Conservation (phyloP, 345 rosid genomes). For the Eucalyptus tenuipes region DNA sequence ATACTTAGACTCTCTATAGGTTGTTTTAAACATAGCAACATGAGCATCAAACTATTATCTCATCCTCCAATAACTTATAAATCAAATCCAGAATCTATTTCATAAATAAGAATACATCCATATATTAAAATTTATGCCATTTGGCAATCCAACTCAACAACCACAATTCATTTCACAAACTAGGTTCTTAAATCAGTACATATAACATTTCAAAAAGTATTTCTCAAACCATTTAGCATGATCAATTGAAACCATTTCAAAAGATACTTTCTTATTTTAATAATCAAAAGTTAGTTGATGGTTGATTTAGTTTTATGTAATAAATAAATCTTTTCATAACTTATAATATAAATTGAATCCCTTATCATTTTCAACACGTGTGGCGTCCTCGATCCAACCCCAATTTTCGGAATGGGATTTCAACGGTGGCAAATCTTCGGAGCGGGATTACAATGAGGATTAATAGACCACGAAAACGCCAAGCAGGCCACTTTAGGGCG, state of each 20-base stretch:
- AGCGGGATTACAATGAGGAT: no score
- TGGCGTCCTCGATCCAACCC: no score
- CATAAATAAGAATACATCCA: no score
- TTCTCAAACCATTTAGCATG: neutral
- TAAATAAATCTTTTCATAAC: no score
- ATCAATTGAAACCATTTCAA: neutral
- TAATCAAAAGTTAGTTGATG: neutral
- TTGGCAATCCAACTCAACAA: neutral
- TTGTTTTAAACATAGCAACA: neutral
- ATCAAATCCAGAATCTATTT: no score
- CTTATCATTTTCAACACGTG: neutral
- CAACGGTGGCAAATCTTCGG: fast-evolving
- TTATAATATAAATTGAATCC: no score
- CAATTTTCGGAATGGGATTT: no score
- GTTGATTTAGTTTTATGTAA: neutral
- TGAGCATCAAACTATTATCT: neutral
- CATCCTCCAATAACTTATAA: neutral
- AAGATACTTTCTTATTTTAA: no score
- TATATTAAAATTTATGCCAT: no score
- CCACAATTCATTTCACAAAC: neutral
- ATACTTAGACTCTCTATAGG: neutral
- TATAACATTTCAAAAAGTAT: neutral
- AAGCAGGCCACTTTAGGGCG: no score
- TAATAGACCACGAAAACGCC: no score
- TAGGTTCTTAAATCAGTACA: neutral